Evolutionary conservation across 805 yeast genomes (phyloP), one percentile per base, ranked within the genome.

Genomic region (Candida quercuum): DNA sequence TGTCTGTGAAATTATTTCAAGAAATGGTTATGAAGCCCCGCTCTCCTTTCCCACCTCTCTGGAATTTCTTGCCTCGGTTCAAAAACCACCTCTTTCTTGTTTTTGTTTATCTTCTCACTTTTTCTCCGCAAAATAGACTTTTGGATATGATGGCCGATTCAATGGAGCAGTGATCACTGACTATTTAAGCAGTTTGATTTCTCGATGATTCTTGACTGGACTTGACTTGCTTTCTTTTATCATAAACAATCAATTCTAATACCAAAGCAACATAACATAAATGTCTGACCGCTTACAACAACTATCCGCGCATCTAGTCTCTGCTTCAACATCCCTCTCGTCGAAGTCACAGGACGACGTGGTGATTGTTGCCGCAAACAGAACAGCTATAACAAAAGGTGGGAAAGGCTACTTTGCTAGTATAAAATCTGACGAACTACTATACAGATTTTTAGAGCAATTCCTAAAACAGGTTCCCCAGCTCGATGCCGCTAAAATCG

Each of bases 331-430:
- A 6, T 25, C 22, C 10, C 21, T 40, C 33, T 37, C 33, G 4
- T 15, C 39, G 13, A 48, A 52, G 37, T 41, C 39, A 15, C 42
- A 41, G 23, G 86, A 86, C 48, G 98, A 91, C 60, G 94, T 91
- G 28, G 97, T 91, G 31, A 78, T 91, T 40, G 88, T 87, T 26
- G 81, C 78, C 34, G 96, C 97, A 24, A 81, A 85, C 69, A 78
- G 98, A 66, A 86, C 97, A 3, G 91, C 98, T 22, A 70, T 86
- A 44, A 78, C 95, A 35, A 86, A 78, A 62, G 96, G 93, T 28
- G 87, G 91, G 35, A 81, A 78, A 59, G 98, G 98, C 35, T 67
- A 74, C 2, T 86, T 89, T 64, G 86, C 82, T 59, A 94, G 88
- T 57, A 74, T 84, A 37, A 76, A 81, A 35, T 74, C 94, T 6